Evolutionary conservation across 345 rosid genomes (phyloP), one percentile per base, ranked within the genome.

Genomic region (Rhodomyrtus tomentosa): DNA sequence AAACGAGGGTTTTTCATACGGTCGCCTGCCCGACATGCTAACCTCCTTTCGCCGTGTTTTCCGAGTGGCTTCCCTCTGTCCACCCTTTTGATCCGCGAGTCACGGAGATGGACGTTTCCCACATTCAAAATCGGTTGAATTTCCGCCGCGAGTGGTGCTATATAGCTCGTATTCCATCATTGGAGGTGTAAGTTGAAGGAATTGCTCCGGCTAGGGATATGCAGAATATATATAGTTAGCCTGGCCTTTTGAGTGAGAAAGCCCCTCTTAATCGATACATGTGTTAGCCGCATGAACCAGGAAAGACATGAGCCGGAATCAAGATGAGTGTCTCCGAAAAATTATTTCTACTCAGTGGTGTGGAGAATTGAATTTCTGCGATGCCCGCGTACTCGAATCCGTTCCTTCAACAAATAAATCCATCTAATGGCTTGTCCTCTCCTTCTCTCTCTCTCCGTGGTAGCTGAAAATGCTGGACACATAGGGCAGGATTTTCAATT

Each of bases 11-110:
- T 36, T 36, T 36, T 68, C 25, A 8, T 20, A 32, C 25, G 79
- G 21, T 5, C 2, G 25, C 2, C 3, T 3, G 1, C 79, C 0
- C 5, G 45, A 18, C 24, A 0, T 20, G 3, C 16, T 62, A 62
- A 62, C 5, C 74, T 16, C 3, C 3, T 68, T 68, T 36, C 1
- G 13, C 79, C 45, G 6, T 10, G 1, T 68, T 68, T 68, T 68
- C 0, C 13, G 24, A 18, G 2, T 4, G 45, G 20, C 7, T 36
- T 36, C 10, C 40, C 22, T 68, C 4, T 9, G 13, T 68, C 14
- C 22, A 2, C 45, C 79, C 45, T 68, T 36, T 16, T 1, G 79
- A 10, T 36, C 20, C 13, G 38, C 5, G 25, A 68, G 21, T 8
- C 38, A 36, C 20, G 45, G 45, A 68, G 25, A 36, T 68, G 6